Evolutionary conservation across 108 stramenopile species (phyloP), one percentile per base, ranked within the genome.

Genomic region (Discostella stelligeroides): DNA sequence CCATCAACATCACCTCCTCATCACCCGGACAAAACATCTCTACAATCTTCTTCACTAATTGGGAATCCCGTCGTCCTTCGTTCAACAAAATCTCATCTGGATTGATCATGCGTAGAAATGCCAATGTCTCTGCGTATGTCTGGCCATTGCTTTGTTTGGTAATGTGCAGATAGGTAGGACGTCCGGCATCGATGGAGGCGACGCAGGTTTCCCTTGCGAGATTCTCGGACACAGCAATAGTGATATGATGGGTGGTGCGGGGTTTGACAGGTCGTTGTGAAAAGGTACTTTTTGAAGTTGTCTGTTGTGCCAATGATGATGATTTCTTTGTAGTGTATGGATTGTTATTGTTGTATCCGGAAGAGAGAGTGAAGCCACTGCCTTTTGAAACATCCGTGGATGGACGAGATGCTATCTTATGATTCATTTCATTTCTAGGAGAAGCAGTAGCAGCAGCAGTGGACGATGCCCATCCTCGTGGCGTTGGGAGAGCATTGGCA

Each of bases 161-260:
- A n/a, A 89, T 85, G 12, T 80, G 82, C 10, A 96, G 78, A 8
- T 64, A 68, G 40, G 83, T 70, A 2, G 95, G 95, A 45, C 83
- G 60, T 9, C 82, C 81, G 23, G 86, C 83, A 79, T 96, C 92
- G 46, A 96, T 61, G 9, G 86, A 87, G 1, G 90, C 87, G 21
- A 93, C 85, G 72, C 92, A 92, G 0, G 95, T 96, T 79, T 96
- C 95, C 3, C 88, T 63, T 0, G 95, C 95, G 20, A 96, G 72
- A 67, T 96, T 96, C 65, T 96, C 95, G 39, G 84, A 84, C 34
- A 96, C 79, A 38, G 95, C 87, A 39, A 83, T 84, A 10, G 92
- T 82, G 21, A 92, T 72, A 59, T 96, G 92, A 12, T 48, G 54
- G 50, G 69, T 49, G 38, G 61, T 53, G 45, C 40, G 45, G 42